Percentiles rank a stretch among this genome's conserved stretches.
phyloP scores from a whole-genome alignment of 2,329 filamentous ascomycete genomes.

The Cladosporium phlei region DNA sequence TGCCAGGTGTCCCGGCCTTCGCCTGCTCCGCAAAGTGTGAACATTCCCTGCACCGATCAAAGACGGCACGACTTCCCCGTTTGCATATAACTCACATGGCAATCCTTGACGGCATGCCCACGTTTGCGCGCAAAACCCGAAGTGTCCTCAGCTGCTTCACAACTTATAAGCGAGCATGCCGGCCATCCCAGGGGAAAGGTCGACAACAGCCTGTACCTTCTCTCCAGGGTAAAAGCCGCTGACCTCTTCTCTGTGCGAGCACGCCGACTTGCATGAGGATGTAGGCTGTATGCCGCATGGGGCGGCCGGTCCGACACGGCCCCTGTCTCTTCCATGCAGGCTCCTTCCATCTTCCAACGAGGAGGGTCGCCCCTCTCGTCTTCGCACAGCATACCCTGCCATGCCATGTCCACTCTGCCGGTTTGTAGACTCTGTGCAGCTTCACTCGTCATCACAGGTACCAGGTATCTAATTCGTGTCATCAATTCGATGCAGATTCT shows the following conservation, averaged over 20 bases:
- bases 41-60: neutral
- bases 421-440: too few species aligned
- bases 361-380: neutral
- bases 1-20: too few species aligned
- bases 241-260: neutral
- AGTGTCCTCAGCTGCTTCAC: neutral
- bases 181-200: neutral
- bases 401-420: too few species aligned
- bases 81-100: conserved; percentile 4
- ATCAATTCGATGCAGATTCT: too few species aligned
- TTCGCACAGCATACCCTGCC: neutral
- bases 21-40: neutral
- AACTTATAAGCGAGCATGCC: neutral
- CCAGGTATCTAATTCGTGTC: too few species aligned
- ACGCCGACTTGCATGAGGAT: neutral
- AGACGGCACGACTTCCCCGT: conserved; percentile 5
- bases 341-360: neutral
- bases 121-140: neutral
- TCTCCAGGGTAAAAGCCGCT: conserved; percentile 6
- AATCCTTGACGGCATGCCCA: conserved; percentile 1
- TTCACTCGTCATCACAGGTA: too few species aligned
- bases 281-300: neutral
- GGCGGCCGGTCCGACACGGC: conserved; percentile 2
- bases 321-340: conserved; percentile 5
- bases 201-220: too few species aligned